These are phyloP conservation scores for Aspergillus unguis DNA, from an alignment of 2,329 filamentous ascomycete genomes.

Conservation along the genomic window DNA sequence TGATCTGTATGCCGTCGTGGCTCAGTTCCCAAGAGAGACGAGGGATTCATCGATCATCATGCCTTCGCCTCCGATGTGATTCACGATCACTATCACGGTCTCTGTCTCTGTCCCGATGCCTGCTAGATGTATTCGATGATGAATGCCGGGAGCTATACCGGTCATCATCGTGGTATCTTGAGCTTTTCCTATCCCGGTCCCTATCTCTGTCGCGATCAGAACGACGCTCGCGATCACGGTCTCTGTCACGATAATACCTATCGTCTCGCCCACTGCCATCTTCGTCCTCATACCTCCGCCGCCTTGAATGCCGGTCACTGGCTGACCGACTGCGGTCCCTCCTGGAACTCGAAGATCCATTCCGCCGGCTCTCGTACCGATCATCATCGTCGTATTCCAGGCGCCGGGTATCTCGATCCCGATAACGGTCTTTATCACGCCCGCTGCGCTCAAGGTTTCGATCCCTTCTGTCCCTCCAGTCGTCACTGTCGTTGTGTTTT, in stretches of 20 bases:
- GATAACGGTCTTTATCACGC: conserved; percentile 33
- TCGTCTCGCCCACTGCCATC: conserved; percentile 32
- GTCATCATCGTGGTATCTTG: conserved; percentile 30
- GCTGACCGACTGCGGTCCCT: conserved; percentile 37
- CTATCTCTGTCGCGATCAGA: conserved; percentile 29
- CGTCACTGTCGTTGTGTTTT: conserved; percentile 42
- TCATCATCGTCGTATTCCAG: conserved; percentile 34
- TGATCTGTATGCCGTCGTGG: no score
- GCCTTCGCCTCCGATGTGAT: conserved; percentile 29
- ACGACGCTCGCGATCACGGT: conserved; percentile 23
- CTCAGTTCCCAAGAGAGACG: background rate
- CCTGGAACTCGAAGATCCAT: conserved; percentile 38
- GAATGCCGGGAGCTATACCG: conserved; percentile 33
- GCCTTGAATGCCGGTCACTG: conserved; percentile 34
- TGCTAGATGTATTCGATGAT: conserved; percentile 31
- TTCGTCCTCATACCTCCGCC: conserved; percentile 39
- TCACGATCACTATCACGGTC: conserved; percentile 27
- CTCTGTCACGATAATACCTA: conserved; percentile 35
- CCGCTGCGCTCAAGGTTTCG: conserved; percentile 41
- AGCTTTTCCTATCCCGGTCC: conserved; percentile 30
- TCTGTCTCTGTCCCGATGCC: conserved; percentile 22
- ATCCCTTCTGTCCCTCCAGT: conserved; percentile 46
- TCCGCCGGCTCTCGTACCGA: conserved; percentile 37
- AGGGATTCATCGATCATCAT: conserved; percentile 22
- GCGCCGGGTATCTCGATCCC: conserved; percentile 28